Evolutionary conservation across 495 filamentous ascomycete species (phyloP).

Genomic region (Neurospora sp.): DNA sequence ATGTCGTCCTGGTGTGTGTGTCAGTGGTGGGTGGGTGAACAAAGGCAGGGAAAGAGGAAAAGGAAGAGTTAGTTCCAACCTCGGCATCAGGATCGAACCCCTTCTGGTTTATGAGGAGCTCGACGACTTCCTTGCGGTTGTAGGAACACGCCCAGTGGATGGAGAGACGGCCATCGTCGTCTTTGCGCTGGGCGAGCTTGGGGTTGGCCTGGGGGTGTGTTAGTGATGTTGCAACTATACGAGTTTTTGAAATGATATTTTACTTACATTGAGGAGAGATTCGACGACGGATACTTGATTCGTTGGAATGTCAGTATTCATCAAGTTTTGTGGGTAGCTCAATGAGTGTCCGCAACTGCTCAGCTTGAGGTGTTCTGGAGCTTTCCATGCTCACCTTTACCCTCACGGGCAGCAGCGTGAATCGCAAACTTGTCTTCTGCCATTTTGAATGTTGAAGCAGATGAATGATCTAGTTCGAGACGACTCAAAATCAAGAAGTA

Average conservation of each 20-base stretch:
- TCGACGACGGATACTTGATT: slow-evolving; percentile 54
- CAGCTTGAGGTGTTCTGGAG: background rate
- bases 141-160: slow-evolving; percentile 93
- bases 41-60: too few species aligned
- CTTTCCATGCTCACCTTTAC: slow-evolving; percentile 49
- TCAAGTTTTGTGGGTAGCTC: background rate
- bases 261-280: slow-evolving; percentile 60
- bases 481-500: background rate
- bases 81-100: slow-evolving; percentile 83
- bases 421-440: slow-evolving; percentile 57
- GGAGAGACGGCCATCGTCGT: slow-evolving; percentile 83
- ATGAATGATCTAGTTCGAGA: too few species aligned
- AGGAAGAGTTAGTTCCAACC: too few species aligned
- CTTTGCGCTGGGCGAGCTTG: slow-evolving; percentile 60
- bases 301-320: background rate
- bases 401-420: slow-evolving; percentile 82
- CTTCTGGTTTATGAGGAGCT: slow-evolving; percentile 56
- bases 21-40: too few species aligned
- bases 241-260: background rate
- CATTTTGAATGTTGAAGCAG: slow-evolving; percentile 5
- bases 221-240: background rate
- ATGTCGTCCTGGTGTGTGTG: slow-evolving; percentile 50
- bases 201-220: slow-evolving; percentile 56
- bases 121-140: slow-evolving; percentile 65
- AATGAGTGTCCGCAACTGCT: background rate